Percentiles rank a stretch among this genome's conserved stretches.
These are phyloP conservation scores for Coelastrella sp. DNA, from an alignment of 139 green algal genomes.

Conservation along the genomic window DNA sequence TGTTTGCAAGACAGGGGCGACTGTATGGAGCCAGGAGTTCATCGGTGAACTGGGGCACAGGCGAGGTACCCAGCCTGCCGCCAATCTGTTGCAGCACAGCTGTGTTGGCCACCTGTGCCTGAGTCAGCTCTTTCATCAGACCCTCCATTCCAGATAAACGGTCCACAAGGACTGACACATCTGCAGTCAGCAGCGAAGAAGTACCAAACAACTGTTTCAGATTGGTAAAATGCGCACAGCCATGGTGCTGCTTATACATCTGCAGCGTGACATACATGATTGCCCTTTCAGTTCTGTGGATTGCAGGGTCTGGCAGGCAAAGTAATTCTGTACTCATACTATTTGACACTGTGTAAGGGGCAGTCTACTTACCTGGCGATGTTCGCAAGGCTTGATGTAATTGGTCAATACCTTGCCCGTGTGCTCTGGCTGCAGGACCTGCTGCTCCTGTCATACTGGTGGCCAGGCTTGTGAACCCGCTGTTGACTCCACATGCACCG, in stretches of 20 bases:
- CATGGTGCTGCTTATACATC: too few species aligned
- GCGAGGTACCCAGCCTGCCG: neutral
- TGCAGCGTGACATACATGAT: too few species aligned
- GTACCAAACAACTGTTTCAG: too few species aligned
- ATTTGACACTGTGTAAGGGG: too few species aligned
- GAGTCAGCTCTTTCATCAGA: slow-evolving; percentile 28
- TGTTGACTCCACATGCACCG: neutral
- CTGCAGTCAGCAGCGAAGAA: neutral
- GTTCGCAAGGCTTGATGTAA: too few species aligned
- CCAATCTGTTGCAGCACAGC: slow-evolving; percentile 32
- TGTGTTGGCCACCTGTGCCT: slow-evolving; percentile 33
- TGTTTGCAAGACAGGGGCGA: too few species aligned
- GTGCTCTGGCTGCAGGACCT: neutral
- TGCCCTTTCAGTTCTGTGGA: too few species aligned
- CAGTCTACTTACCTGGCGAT: too few species aligned
- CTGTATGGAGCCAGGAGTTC: neutral
- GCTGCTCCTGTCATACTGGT: neutral
- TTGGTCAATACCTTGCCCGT: neutral
- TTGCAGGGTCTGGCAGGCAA: too few species aligned
- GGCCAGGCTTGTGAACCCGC: slow-evolving; percentile 24
- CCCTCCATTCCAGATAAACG: slow-evolving; percentile 36
- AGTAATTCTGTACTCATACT: too few species aligned
- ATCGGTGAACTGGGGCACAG: neutral
- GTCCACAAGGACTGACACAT: slow-evolving; percentile 24
- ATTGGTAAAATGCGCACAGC: too few species aligned